A percentile compares a stretch with the other conserved stretches of the same genome.
Conservation (phyloP, 306 rosid species). For the Albizia julibrissin region DNA sequence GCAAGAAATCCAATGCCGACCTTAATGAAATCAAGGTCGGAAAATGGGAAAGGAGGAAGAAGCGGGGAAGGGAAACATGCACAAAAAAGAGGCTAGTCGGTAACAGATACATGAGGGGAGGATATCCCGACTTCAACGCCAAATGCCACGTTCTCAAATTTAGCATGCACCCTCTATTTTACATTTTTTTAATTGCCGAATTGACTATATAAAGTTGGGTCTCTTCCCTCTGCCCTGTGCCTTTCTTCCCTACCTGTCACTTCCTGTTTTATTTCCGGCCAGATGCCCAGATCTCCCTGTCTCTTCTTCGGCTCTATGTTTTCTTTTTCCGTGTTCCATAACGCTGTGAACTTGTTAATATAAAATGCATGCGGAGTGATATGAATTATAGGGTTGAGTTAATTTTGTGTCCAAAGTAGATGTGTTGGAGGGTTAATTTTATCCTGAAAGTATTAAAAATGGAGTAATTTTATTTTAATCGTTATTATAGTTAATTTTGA, state of each 20-base stretch:
- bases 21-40: conserved; percentile 32
- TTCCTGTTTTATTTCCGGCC: not conserved
- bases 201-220: no score
- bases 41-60: conserved; percentile 25
- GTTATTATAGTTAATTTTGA: no score
- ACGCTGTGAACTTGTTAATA: no score
- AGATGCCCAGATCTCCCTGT: no score
- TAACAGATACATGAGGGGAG: not conserved
- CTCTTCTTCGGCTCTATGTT: no score
- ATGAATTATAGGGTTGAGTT: no score
- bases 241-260: not conserved
- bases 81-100: not conserved
- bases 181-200: not conserved
- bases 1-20: conserved; percentile 31
- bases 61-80: not conserved
- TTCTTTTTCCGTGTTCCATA: not conserved
- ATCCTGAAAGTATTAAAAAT: no score
- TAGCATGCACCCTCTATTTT: not conserved
- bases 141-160: conserved; percentile 26
- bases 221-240: no score
- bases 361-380: no score
- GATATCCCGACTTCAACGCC: conserved; percentile 49
- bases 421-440: no score
- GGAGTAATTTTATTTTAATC: no score
- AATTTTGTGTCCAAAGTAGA: no score